phyloP scores from a whole-genome alignment of 2,329 filamentous ascomycete species.

The Leptographium lundbergii region DNA sequence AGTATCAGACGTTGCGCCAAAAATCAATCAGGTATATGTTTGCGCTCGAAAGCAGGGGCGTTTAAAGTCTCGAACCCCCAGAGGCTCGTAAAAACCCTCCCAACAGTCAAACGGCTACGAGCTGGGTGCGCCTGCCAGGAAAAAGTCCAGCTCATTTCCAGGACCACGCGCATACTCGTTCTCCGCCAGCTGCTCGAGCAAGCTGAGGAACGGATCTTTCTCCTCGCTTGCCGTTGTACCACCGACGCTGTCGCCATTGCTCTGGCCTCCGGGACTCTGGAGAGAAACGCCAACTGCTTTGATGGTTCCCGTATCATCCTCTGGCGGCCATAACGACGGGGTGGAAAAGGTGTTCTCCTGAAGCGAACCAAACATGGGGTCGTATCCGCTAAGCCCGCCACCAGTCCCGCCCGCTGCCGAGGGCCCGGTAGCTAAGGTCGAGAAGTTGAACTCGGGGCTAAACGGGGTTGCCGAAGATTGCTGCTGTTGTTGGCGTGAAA shows the following conservation, averaged over 20 bases:
- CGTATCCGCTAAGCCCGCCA: slow-evolving; percentile 26
- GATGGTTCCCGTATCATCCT: slow-evolving; percentile 17
- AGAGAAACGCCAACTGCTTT: slow-evolving; percentile 13
- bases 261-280: slow-evolving; percentile 33
- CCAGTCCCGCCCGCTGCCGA: not conserved
- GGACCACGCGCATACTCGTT: slow-evolving; percentile 59
- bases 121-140: slow-evolving; percentile 29
- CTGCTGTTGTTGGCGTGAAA: slow-evolving; percentile 9
- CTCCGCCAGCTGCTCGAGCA: slow-evolving; percentile 72
- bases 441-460: slow-evolving; percentile 15
- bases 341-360: slow-evolving; percentile 41
- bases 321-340: slow-evolving; percentile 35
- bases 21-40: no score
- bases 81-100: no score
- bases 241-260: slow-evolving; percentile 33
- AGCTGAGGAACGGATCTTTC: slow-evolving; percentile 67
- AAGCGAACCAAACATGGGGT: slow-evolving; percentile 47
- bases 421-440: not conserved
- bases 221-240: slow-evolving; percentile 43
- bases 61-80: no score
- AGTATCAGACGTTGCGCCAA: no score
- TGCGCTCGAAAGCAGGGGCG: no score
- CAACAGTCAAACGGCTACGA: not conserved
- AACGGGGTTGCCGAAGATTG: slow-evolving; percentile 11
- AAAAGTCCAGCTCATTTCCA: slow-evolving; percentile 68